Conservation (phyloP, 1,284 basidiomycete genomes). For the Quambalaria eucalypti region DNA sequence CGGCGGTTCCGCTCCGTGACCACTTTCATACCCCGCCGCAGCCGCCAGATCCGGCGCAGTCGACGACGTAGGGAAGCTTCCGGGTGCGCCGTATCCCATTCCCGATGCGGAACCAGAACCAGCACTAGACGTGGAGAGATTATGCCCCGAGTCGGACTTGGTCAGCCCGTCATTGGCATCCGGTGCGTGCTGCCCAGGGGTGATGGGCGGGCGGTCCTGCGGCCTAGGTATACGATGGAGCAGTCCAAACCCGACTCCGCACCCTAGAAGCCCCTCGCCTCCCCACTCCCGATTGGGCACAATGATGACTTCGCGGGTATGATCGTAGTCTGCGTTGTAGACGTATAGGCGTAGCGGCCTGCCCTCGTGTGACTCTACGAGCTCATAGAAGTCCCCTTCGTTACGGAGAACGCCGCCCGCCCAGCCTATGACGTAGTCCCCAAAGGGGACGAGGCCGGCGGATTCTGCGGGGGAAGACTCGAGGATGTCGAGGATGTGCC, state of each 20-base stretch:
- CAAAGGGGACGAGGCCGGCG: slow-evolving; percentile 68
- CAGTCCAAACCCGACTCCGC: slow-evolving; percentile 41
- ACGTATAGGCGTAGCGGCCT: slow-evolving; percentile 87
- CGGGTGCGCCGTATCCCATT: too few species aligned
- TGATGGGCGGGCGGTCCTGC: slow-evolving; percentile 17
- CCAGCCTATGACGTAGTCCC: slow-evolving; percentile 87
- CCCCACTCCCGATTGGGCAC: slow-evolving; percentile 40
- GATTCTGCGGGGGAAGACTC: slow-evolving; percentile 87
- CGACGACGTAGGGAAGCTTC: too few species aligned
- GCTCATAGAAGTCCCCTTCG: slow-evolving; percentile 94
- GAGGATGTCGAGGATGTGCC: slow-evolving; percentile 93
- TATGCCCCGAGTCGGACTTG: neutral
- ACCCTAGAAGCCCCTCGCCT: slow-evolving; percentile 40
- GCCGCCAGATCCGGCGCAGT: too few species aligned
- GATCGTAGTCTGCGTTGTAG: slow-evolving; percentile 90
- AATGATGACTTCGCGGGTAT: slow-evolving; percentile 46
- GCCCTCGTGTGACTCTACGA: slow-evolving; percentile 87
- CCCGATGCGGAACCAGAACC: too few species aligned
- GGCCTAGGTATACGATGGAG: slow-evolving; percentile 28
- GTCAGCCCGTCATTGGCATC: slow-evolving; percentile 3
- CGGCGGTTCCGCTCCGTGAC: too few species aligned
- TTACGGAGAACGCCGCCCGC: slow-evolving; percentile 72
- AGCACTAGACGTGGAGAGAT: too few species aligned
- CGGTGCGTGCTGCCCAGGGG: slow-evolving; percentile 10
- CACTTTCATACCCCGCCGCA: too few species aligned